A percentile compares a stretch with the other conserved stretches of the same genome.
Evolutionary conservation across 345 rosid genomes (phyloP).

Genomic region (Salix caprea): DNA sequence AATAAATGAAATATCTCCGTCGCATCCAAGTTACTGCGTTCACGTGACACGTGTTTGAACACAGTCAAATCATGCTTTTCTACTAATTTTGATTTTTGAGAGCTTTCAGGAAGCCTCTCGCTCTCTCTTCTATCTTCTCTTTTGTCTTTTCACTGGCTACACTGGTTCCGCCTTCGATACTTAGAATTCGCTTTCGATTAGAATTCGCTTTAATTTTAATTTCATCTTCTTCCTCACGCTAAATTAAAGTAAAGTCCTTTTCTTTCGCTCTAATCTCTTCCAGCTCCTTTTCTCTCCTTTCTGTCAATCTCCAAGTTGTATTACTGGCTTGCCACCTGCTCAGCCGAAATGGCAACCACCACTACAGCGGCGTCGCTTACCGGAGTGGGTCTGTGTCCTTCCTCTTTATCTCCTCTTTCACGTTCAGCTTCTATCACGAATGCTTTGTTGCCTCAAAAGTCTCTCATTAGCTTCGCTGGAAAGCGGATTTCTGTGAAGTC

Average conservation of each 20-base stretch:
- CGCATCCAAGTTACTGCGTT: too few relatives aligned
- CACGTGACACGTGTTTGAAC: too few relatives aligned
- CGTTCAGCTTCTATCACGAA: conserved; percentile 7
- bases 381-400: conserved; percentile 20
- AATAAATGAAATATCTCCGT: too few relatives aligned
- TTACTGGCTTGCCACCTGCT: not conserved
- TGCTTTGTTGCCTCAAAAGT: conserved; percentile 26
- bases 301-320: not conserved
- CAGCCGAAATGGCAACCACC: conserved; percentile 25
- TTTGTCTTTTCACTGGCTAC: too few relatives aligned
- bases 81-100: too few relatives aligned
- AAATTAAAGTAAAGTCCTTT: not conserved
- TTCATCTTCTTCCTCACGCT: too few relatives aligned
- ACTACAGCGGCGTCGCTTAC: conserved; percentile 32
- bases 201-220: too few relatives aligned
- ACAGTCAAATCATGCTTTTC: too few relatives aligned
- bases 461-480: conserved; percentile 32
- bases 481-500: conserved; percentile 32
- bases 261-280: not conserved
- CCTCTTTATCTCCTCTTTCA: not conserved
- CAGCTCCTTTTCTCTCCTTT: not conserved
- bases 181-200: too few relatives aligned
- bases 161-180: too few relatives aligned
- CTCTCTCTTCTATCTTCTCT: too few relatives aligned
- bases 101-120: too few relatives aligned